These are phyloP conservation scores for Yueomyces sp. DNA, from an alignment of 805 yeast genomes.

Conservation along the genomic window DNA sequence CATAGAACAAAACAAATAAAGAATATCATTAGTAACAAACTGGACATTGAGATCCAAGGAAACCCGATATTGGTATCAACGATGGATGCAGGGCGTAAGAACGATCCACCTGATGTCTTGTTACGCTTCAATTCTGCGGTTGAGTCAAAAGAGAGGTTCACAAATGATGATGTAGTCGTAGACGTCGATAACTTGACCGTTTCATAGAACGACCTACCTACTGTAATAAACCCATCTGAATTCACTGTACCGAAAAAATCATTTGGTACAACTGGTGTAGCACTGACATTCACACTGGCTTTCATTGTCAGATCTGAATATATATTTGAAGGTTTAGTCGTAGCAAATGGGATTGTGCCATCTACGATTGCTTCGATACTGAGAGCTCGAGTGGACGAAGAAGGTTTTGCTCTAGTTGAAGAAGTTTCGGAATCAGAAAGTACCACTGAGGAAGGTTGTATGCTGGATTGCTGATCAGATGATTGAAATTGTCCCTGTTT, in stretches of 20 bases:
- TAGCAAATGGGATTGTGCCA: conserved; percentile 40
- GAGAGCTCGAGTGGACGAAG: not conserved
- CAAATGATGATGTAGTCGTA: too few relatives aligned
- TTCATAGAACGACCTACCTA: conserved; percentile 19
- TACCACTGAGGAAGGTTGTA: not conserved
- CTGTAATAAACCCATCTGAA: conserved; percentile 22
- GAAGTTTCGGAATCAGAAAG: conserved; percentile 1
- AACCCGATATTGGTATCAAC: too few relatives aligned
- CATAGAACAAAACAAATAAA: too few relatives aligned
- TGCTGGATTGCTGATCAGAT: not conserved
- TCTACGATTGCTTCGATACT: conserved; percentile 21
- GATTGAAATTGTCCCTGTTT: not conserved
- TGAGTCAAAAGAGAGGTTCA: too few relatives aligned
- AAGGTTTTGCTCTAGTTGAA: not conserved
- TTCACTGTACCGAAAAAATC: conserved; percentile 19
- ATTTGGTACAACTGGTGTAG: conserved; percentile 9
- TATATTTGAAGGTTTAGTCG: conserved; percentile 16
- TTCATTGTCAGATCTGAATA: conserved; percentile 5
- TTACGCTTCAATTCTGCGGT: too few relatives aligned
- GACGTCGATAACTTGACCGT: conserved; percentile 4
- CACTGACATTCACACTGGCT: not conserved
- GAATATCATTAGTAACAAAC: too few relatives aligned
- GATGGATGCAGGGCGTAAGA: too few relatives aligned
- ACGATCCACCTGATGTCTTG: too few relatives aligned
- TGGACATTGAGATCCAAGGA: too few relatives aligned